A percentile compares a stretch with the other conserved stretches of the same genome.
These are phyloP conservation scores for Rosa chinensis DNA, from an alignment of 306 rosid species.

Conservation along the genomic window DNA sequence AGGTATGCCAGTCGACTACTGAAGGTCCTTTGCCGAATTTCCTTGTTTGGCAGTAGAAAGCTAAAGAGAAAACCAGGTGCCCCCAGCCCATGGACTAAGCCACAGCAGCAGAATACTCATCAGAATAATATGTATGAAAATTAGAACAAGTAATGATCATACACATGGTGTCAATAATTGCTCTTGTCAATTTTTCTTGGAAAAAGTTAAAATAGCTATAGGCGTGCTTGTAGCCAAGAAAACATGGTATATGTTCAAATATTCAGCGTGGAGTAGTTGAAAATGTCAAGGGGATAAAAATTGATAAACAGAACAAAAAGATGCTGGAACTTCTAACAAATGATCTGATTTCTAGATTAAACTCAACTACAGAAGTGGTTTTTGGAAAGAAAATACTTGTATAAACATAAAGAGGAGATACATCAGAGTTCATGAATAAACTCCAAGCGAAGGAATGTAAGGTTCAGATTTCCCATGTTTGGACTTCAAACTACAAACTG, in stretches of 20 bases:
- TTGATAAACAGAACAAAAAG: neutral
- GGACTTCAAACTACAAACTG: conserved; percentile 8
- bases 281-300: neutral
- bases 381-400: conserved; percentile 10
- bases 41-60: conserved; percentile 63
- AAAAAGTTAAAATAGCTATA: neutral
- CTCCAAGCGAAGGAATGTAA: neutral
- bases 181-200: neutral
- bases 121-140: conserved; percentile 25
- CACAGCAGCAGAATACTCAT: conserved; percentile 30
- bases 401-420: conserved; percentile 18
- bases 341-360: neutral
- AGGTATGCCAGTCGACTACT: conserved; percentile 56
- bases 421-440: conserved; percentile 3
- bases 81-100: conserved; percentile 39
- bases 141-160: neutral
- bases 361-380: neutral
- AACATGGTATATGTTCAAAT: neutral
- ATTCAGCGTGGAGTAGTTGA: neutral
- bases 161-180: conserved; percentile 2
- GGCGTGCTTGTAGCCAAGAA: neutral
- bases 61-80: conserved; percentile 48
- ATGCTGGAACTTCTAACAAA: neutral
- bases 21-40: conserved; percentile 53
- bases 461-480: conserved; percentile 15